A percentile compares a stretch with the other conserved stretches of the same genome.
Evolutionary conservation across 768 basidiomycete species (phyloP).

Genomic region (Kwoniella heveanensis): DNA sequence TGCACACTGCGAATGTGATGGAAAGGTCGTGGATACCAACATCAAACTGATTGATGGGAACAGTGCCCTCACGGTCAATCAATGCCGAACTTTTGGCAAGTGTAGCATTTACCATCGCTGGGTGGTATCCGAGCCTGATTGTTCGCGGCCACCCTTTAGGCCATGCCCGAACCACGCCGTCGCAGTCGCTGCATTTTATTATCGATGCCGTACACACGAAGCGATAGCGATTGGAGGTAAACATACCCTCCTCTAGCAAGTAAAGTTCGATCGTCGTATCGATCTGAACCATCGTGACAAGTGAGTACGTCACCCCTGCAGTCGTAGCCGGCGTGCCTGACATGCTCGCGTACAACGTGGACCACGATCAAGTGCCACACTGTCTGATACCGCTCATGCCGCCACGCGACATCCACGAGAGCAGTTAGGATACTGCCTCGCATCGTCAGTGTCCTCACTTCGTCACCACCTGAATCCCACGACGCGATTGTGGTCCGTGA

Average conservation of each 20-base stretch:
- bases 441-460: slow-evolving; percentile 3
- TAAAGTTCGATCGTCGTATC: background rate
- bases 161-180: background rate
- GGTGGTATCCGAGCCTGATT: too few relatives aligned
- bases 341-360: background rate
- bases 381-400: background rate
- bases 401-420: background rate
- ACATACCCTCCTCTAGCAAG: too few relatives aligned
- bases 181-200: background rate
- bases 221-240: too few relatives aligned
- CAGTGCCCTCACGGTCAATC: too few relatives aligned
- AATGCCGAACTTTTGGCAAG: too few relatives aligned
- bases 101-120: too few relatives aligned
- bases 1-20: background rate
- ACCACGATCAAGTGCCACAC: background rate
- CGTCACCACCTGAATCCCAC: background rate
- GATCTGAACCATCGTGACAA: background rate
- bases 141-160: too few relatives aligned
- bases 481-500: slow-evolving; percentile 25
- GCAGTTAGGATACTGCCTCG: background rate
- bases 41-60: too few relatives aligned
- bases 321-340: background rate
- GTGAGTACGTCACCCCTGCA: background rate
- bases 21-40: background rate
- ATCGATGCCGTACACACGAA: background rate